These are phyloP conservation scores for Cyclotella baltica DNA, from an alignment of 108 stramenopile genomes.

Conservation along the genomic window DNA sequence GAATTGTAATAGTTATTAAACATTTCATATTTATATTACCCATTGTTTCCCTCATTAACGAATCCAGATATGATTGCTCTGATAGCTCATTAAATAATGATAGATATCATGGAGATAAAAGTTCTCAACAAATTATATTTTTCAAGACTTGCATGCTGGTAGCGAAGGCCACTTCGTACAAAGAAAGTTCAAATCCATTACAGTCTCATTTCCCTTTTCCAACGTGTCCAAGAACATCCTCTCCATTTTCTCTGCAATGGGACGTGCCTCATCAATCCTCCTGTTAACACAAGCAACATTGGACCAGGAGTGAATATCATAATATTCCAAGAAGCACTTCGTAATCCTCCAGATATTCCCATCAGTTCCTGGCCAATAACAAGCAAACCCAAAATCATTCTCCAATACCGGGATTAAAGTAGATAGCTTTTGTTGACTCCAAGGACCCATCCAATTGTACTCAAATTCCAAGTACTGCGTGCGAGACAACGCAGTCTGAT, in stretches of 20 bases:
- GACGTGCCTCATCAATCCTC: slow-evolving; percentile 22
- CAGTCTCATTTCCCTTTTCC: not conserved
- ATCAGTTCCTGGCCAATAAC: slow-evolving; percentile 42
- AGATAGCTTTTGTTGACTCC: slow-evolving; percentile 25
- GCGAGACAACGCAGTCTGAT: not conserved
- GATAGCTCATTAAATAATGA: too few relatives aligned
- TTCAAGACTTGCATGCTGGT: too few relatives aligned
- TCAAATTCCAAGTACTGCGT: slow-evolving; percentile 49
- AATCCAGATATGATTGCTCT: too few relatives aligned
- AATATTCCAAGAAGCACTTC: slow-evolving; percentile 36
- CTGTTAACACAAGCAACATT: slow-evolving; percentile 79
- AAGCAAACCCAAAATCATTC: slow-evolving; percentile 22
- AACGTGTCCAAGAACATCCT: slow-evolving; percentile 48
- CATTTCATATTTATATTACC: too few relatives aligned
- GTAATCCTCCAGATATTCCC: slow-evolving; percentile 36
- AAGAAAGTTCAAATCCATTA: not conserved
- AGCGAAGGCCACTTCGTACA: too few relatives aligned
- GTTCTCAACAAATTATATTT: too few relatives aligned
- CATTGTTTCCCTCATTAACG: too few relatives aligned
- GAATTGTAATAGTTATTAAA: too few relatives aligned
- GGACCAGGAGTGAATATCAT: slow-evolving; percentile 61
- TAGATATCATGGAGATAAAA: too few relatives aligned
- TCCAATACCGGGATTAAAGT: slow-evolving; percentile 21
- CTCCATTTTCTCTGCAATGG: slow-evolving; percentile 64
- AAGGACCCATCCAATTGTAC: slow-evolving; percentile 51